Evolutionary conservation across 441 rosid genomes (phyloP).

Genomic region (Cnidoscolus chayamansa): DNA sequence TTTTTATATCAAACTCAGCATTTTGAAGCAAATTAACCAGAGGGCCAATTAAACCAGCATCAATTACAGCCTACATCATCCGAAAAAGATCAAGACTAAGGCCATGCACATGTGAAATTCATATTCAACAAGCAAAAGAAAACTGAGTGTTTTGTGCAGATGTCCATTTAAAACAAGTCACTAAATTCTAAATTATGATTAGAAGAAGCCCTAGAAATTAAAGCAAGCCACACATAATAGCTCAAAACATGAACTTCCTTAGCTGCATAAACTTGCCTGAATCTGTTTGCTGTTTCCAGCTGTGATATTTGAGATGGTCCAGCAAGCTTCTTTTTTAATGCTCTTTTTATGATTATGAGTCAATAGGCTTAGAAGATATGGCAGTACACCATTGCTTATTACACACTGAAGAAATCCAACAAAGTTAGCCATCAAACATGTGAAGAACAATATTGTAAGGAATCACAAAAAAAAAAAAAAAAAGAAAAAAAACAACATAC

Average conservation of each 20-base stretch:
- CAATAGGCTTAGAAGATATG: slow-evolving; percentile 58
- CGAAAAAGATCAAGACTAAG: background rate
- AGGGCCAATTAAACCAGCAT: slow-evolving; percentile 50
- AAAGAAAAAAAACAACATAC: too few relatives aligned
- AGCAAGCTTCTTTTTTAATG: slow-evolving; percentile 78
- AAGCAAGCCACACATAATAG: background rate
- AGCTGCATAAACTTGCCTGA: slow-evolving; percentile 43
- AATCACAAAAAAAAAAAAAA: too few relatives aligned
- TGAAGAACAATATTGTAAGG: background rate
- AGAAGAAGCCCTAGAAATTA: background rate
- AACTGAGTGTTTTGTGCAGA: background rate
- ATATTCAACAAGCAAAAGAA: background rate
- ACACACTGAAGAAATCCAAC: slow-evolving; percentile 29
- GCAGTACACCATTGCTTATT: slow-evolving; percentile 53
- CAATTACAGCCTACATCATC: slow-evolving; percentile 54
- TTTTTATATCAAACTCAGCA: slow-evolving; percentile 81
- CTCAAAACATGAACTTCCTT: background rate
- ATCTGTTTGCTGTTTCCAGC: slow-evolving; percentile 83
- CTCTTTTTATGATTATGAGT: slow-evolving; percentile 61
- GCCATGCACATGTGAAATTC: background rate
- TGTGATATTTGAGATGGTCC: slow-evolving; percentile 84
- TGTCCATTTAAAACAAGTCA: background rate
- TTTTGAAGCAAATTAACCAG: slow-evolving; percentile 60
- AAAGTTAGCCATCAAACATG: background rate
- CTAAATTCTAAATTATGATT: slow-evolving; percentile 1